Evolutionary conservation across 345 rosid genomes (phyloP).

Genomic region (Durio zibethinus): DNA sequence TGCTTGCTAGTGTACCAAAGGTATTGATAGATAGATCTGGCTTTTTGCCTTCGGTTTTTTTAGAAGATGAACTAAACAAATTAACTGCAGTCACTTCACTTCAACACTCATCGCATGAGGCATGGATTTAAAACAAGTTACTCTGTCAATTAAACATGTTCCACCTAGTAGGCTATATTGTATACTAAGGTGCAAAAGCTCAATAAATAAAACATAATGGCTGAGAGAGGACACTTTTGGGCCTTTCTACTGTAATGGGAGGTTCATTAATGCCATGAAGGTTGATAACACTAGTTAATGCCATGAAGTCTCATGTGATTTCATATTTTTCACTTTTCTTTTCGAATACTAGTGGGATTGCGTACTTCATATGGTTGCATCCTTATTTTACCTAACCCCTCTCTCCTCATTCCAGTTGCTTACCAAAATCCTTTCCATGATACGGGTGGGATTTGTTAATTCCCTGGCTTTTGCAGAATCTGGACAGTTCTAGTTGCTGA

Average conservation of each 20-base stretch:
- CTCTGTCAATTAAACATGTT: neutral
- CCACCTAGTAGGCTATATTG: neutral
- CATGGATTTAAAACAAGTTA: neutral
- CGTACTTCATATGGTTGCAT: neutral
- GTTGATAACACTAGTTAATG: neutral
- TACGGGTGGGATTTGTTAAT: conserved; percentile 88
- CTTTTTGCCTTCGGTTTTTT: no score
- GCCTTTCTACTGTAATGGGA: neutral
- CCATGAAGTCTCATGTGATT: neutral
- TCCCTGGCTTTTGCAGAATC: conserved; percentile 89
- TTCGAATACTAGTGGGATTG: neutral
- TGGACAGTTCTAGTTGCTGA: conserved; percentile 79
- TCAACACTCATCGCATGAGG: neutral
- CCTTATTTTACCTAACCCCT: neutral
- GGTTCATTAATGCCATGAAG: neutral
- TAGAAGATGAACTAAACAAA: no score
- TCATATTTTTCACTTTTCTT: neutral
- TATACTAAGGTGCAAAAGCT: neutral
- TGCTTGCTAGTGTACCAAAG: conserved; percentile 2
- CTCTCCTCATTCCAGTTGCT: neutral
- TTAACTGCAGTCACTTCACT: neutral
- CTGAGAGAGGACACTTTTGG: neutral
- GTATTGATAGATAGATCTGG: no score
- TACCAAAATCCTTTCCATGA: neutral
- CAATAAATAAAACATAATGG: neutral